A percentile compares a stretch with the other conserved stretches of the same genome.
These are phyloP conservation scores for Chenopodium suecicum DNA, from an alignment of 148 eudicot species.

Conservation along the genomic window DNA sequence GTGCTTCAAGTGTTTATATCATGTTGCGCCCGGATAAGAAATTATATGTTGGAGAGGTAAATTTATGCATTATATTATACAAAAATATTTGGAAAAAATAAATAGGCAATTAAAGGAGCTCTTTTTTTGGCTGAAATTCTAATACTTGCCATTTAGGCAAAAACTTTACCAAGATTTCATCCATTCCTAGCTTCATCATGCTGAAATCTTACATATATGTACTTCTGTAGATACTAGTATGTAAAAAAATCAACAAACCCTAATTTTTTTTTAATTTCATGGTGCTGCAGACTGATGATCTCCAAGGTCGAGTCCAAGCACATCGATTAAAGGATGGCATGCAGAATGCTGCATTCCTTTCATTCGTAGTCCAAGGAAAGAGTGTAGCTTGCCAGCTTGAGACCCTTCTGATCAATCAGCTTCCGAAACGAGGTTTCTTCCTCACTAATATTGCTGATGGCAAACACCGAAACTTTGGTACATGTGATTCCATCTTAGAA, in stretches of 20 bases:
- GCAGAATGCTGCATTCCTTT: conserved; percentile 68
- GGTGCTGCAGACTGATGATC: conserved; percentile 79
- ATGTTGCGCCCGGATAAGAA: conserved; percentile 75
- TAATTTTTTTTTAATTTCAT: background rate
- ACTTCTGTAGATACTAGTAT: background rate
- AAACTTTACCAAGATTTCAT: background rate
- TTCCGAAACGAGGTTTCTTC: conserved; percentile 65
- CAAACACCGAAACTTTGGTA: conserved; percentile 87
- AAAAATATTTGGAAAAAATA: background rate
- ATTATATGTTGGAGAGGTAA: conserved; percentile 88
- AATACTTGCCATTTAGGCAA: background rate
- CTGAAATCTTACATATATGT: background rate
- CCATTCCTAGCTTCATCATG: background rate
- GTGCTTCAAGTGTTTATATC: conserved; percentile 89
- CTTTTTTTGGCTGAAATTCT: background rate
- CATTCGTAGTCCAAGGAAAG: conserved; percentile 75
- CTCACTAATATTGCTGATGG: conserved; percentile 87
- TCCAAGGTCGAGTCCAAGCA: conserved; percentile 76
- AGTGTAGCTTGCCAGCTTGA: conserved; percentile 90
- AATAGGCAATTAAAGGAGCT: background rate
- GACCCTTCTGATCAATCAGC: conserved; percentile 89
- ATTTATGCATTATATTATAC: background rate
- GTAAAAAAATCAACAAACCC: background rate
- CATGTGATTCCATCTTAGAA: conserved; percentile 47
- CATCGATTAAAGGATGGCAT: conserved; percentile 76